Evolutionary conservation across 306 rosid species (phyloP), one percentile per base, ranked within the genome.

Genomic region (Castanopsis chinensis): DNA sequence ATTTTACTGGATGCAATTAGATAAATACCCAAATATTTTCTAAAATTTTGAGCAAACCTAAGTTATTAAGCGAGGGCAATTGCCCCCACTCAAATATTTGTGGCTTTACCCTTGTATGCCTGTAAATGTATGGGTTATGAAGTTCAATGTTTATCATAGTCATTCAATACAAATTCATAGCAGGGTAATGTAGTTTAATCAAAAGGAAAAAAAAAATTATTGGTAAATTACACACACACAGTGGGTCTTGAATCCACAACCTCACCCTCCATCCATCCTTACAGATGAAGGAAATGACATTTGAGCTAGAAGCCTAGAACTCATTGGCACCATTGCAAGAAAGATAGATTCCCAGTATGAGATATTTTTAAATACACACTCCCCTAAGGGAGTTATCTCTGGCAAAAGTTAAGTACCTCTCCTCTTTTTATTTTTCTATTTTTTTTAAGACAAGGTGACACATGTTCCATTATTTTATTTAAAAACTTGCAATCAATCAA

Each of bases 101-200:
- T 37, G 45, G 45, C 45, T 37, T 37, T 37, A 37, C 45, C 45
- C 11, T 37, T 37, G 45, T 37, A 37, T 78, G 83, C 93, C 98
- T 91, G 86, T 61, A 73, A 74, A 86, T 3, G 25, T 25, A 83
- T 56, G 30, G 52, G 76, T 69, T 56, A 51, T 27, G 76, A 60
- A 61, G 60, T 57, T 85, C 76, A 84, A 69, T 65, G 43, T 54
- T 37, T 54, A 69, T 20, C 69, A 74, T 85, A 33, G 64, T 65
- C 11, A 37, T 7, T 37, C 45, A 37, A 37, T 37, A 37, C 45
- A 37, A 37, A 41, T 41, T 41, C 3, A 41, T 41, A 41, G 45
- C 11, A 7, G 1, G 45, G 45, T 41, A 41, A 2, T 41, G 45
- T 2, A 41, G 45, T 41, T 37, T 11, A 37, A 35, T 35, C 43